phyloP scores from a whole-genome alignment of 495 filamentous ascomycete species.

The Chaetomium cochliodes region DNA sequence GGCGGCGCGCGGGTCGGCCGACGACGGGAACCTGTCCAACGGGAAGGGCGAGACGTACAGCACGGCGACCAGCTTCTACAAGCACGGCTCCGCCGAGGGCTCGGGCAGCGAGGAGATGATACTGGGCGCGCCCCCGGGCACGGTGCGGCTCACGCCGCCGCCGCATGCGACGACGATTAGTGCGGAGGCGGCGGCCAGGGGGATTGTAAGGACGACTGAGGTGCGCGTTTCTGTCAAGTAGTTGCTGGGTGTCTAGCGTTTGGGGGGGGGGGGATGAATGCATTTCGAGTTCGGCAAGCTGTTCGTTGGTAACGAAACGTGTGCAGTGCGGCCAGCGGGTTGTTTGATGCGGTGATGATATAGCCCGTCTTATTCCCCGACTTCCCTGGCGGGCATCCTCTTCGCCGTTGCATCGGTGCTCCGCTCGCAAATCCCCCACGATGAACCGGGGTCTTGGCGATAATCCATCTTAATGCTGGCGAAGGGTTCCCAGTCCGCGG shows the following conservation, averaged over 20 bases:
- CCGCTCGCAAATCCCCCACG: neutral
- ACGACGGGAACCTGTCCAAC: neutral
- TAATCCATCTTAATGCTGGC: neutral
- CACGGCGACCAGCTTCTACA: slow-evolving; percentile 14
- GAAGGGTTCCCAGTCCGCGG: slow-evolving; percentile 4
- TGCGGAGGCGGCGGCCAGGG: neutral
- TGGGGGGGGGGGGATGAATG: neutral
- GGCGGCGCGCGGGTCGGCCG: neutral
- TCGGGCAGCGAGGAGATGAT: slow-evolving; percentile 23
- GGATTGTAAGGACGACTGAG: slow-evolving; percentile 22
- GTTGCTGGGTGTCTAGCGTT: neutral
- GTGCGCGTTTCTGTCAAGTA: slow-evolving; percentile 10
- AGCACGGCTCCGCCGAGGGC: slow-evolving; percentile 12
- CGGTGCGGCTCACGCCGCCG: neutral
- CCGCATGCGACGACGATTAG: neutral
- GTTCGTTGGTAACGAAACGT: too few species aligned
- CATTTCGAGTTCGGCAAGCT: neutral
- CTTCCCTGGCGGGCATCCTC: neutral
- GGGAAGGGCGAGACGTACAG: slow-evolving; percentile 5
- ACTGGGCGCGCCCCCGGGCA: neutral
- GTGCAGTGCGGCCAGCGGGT: too few species aligned
- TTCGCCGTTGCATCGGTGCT: neutral
- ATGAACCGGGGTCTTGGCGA: slow-evolving; percentile 3
- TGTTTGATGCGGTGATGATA: too few species aligned
- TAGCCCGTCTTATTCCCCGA: too few species aligned